Evolutionary conservation across 805 yeast genomes (phyloP).

Genomic region (Wickerhamiella occidentalis): DNA sequence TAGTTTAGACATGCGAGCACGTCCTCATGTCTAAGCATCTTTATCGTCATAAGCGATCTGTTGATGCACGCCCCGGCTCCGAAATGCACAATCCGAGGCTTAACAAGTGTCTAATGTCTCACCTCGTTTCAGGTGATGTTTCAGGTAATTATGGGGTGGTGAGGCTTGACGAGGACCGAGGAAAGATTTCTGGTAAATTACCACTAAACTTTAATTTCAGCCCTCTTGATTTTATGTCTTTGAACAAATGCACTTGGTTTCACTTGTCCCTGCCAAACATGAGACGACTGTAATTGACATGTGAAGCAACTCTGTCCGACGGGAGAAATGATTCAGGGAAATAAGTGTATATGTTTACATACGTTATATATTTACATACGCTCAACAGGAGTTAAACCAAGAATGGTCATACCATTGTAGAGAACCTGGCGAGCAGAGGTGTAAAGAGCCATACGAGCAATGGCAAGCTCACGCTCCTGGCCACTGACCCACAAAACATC

Average conservation of each 20-base stretch:
- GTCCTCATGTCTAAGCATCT: background rate
- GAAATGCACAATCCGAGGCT: background rate
- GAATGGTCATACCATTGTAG: constrained; percentile 73
- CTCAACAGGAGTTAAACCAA: constrained; percentile 96
- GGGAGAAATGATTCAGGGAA: too few species aligned
- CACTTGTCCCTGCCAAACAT: background rate
- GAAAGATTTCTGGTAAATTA: background rate
- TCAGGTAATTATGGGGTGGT: background rate
- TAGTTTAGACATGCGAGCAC: background rate
- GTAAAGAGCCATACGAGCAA: constrained; percentile 86
- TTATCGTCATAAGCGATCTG: background rate
- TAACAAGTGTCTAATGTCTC: background rate
- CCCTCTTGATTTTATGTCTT: too few species aligned
- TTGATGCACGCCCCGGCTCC: background rate
- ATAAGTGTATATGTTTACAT: background rate
- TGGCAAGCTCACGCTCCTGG: constrained; percentile 73
- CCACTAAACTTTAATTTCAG: too few species aligned
- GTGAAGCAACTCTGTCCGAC: background rate
- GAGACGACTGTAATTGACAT: background rate
- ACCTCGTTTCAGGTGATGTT: background rate
- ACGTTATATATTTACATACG: constrained; percentile 58
- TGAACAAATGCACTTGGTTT: too few species aligned
- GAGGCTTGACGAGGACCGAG: background rate
- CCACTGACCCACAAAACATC: constrained; percentile 95
- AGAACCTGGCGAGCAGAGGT: constrained; percentile 81